Conservation (phyloP, 257 asterid species). For the Solanum gandarillasii region DNA sequence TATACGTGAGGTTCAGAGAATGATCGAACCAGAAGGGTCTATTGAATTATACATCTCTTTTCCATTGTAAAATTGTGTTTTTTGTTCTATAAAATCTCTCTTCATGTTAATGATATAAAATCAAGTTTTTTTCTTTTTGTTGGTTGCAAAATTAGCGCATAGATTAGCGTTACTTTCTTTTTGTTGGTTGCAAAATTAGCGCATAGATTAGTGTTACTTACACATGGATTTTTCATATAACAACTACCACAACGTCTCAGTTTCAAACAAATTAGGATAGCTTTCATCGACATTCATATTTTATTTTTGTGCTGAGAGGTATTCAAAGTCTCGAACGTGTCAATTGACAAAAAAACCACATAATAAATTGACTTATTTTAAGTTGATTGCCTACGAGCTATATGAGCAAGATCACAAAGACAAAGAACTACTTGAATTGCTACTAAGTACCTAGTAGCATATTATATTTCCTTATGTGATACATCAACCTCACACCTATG, state of each 20-base stretch:
- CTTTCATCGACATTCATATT: not conserved
- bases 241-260: not conserved
- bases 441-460: not conserved
- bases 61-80: not conserved
- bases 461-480: not conserved
- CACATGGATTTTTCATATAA: not conserved
- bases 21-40: not conserved
- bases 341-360: not conserved
- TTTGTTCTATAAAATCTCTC: not conserved
- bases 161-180: not conserved
- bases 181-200: not conserved
- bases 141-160: not conserved
- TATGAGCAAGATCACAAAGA: not conserved
- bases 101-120: not conserved
- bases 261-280: not conserved
- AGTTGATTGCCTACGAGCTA: not conserved
- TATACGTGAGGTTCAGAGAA: accelerated
- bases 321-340: not conserved
- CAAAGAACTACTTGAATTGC: not conserved
- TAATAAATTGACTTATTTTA: not conserved
- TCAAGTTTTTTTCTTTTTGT: not conserved
- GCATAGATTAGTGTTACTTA: not conserved
- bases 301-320: not conserved
- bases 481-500: not conserved
- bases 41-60: not conserved